Percentiles rank a stretch among this genome's conserved stretches.
Conservation (phyloP, 768 basidiomycete genomes). For the Leccinum sublutescens region DNA sequence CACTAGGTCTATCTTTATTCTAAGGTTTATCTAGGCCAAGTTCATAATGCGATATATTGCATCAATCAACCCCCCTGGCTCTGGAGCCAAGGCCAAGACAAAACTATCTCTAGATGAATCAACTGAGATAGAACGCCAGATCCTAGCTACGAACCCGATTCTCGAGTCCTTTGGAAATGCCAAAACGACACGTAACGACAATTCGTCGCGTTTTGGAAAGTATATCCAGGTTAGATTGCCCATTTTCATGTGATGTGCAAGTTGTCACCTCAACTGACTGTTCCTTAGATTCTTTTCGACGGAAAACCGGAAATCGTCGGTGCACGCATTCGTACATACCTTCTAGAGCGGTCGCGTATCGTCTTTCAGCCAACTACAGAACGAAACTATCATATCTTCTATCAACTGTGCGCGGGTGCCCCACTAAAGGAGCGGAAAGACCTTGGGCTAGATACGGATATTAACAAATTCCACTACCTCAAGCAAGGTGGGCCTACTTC, state of each 20-base stretch:
- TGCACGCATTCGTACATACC: constrained; percentile 97
- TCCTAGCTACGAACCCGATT: constrained; percentile 98
- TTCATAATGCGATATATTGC: constrained; percentile 99
- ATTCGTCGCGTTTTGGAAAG: constrained; percentile 98
- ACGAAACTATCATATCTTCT: constrained; percentile 99
- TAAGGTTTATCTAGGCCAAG: constrained; percentile 63
- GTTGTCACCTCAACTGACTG: not conserved
- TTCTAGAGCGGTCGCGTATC: constrained; percentile 94
- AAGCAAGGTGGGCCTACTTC: constrained; percentile 91
- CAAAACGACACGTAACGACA: constrained; percentile 98
- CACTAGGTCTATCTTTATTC: constrained; percentile 1
- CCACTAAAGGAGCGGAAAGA: constrained; percentile 95
- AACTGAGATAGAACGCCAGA: constrained; percentile 95
- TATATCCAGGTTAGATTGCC: constrained; percentile 77
- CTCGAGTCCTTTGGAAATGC: constrained; percentile 99
- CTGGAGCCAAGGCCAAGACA: constrained; percentile 58
- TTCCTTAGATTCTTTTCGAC: constrained; percentile 87
- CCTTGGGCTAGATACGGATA: constrained; percentile 82
- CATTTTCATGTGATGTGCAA: not conserved
- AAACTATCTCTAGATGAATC: constrained; percentile 80
- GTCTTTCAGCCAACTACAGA: constrained; percentile 97
- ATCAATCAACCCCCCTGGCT: constrained; percentile 85
- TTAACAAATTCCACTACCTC: constrained; percentile 86
- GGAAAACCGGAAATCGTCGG: constrained; percentile 96
- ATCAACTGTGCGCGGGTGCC: constrained; percentile 96